Evolutionary conservation across 1,284 basidiomycete species (phyloP).

Genomic region (Puccinia coronata): DNA sequence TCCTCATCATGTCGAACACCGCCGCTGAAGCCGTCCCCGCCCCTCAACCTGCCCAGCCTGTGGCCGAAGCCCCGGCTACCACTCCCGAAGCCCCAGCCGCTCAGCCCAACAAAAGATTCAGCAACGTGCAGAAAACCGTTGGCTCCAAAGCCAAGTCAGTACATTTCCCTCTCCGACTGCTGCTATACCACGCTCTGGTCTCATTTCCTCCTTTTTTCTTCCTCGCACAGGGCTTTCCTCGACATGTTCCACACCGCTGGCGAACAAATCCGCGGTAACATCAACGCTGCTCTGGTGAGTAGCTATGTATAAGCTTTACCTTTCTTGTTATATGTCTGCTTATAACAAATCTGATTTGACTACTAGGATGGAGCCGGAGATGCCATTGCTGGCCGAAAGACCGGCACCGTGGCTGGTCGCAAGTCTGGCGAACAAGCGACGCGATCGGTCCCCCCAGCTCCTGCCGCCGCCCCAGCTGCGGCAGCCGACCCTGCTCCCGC

Average conservation of each 20-base stretch:
- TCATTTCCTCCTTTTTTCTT: background rate
- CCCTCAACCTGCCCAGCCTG: conserved; percentile 11
- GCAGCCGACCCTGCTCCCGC: background rate
- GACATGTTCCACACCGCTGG: conserved; percentile 23
- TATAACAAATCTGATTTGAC: background rate
- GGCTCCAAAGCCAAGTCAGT: conserved; percentile 31
- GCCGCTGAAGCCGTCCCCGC: conserved; percentile 23
- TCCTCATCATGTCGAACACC: conserved; percentile 24
- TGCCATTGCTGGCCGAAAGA: conserved; percentile 24
- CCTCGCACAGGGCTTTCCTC: conserved; percentile 1
- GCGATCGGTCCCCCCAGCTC: background rate
- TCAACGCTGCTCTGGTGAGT: conserved; percentile 40
- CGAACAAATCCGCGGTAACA: conserved; percentile 43
- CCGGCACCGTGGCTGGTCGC: background rate
- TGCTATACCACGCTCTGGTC: background rate
- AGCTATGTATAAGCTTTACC: no score
- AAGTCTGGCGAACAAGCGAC: conserved; percentile 18
- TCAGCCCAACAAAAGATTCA: conserved; percentile 11
- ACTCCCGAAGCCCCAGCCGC: conserved; percentile 2
- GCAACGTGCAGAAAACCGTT: conserved; percentile 18
- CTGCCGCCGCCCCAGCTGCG: background rate
- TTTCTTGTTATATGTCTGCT: background rate
- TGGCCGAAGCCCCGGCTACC: background rate
- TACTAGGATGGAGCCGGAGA: conserved; percentile 42
- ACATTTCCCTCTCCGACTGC: background rate